Base-by-base conservation (phyloP, 345 rosid genomes). In the Noccaea caerulescens region DNA sequence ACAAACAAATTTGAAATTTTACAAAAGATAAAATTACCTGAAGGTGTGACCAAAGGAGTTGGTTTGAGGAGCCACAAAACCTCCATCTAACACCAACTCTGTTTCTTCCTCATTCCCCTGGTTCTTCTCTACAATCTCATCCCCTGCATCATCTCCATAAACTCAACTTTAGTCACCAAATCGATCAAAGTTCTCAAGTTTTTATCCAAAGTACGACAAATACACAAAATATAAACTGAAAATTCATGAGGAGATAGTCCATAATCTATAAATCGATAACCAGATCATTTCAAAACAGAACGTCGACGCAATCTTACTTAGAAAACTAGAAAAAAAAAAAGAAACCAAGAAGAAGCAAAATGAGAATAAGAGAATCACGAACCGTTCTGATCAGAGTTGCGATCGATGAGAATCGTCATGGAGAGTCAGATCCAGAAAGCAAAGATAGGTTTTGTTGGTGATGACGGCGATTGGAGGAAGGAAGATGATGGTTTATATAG, bases 41-140 rank as follows among this genome's bases (percentile, higher is more conserved):
- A 93, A 93, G 36, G 85, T 84, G 53, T 85, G 93, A 66, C 97
- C 98, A 77, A 88, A 93, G 7, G 98, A 80, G 68, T 93, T 93
- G 50, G 85, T 78, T 0, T 78, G 51, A 36, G 94, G 88, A 81
- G 81, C 81, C 75, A 69, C 73, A 76, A 88, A 93, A 58, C 85
- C 87, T 59, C 81, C 80, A 37, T 84, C 85, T 44, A 78, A 59
- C 20, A 75, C 76, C 68, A 82, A 37, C 79, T 79, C 82, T 60
- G 79, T 82, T 67, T 84, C 83, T 41, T 78, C 82, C 52, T 43
- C 67, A 76, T 32, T 73, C 52, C 42, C 60, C 23, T 54, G 62
- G 54, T 73, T 75, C 82, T 82, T 78, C 76, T 80, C 86, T 68
- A 57, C 84, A 52, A 7, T 69, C 63, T 76, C 76, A 20, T 52